Evolutionary conservation across 2,329 filamentous ascomycete species (phyloP).

Genomic region (Xylaria sp.): DNA sequence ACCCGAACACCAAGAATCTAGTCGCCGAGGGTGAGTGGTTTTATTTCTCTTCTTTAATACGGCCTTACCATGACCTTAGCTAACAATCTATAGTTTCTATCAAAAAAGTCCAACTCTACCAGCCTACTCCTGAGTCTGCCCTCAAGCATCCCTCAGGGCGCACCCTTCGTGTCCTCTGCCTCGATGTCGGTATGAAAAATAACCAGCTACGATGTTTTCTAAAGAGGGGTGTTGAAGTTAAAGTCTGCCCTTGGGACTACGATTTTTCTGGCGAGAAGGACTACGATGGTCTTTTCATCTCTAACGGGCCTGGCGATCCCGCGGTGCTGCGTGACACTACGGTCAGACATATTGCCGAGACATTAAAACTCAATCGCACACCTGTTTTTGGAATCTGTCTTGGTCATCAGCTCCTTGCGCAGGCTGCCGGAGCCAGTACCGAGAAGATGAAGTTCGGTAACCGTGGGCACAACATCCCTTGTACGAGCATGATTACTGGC

Average conservation of each 20-base stretch:
- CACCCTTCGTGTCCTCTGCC: conserved; percentile 85
- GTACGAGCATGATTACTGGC: conserved; percentile 93
- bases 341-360: conserved; percentile 79
- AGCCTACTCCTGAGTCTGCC: conserved; percentile 75
- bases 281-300: conserved; percentile 97
- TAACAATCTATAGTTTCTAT: conserved; percentile 79
- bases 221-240: conserved; percentile 88
- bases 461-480: conserved; percentile 97
- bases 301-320: conserved; percentile 96
- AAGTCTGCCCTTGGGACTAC: conserved; percentile 96
- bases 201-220: conserved; percentile 97
- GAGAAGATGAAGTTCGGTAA: conserved; percentile 99
- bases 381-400: conserved; percentile 97
- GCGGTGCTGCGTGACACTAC: conserved; percentile 80
- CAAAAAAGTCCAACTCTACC: conserved; percentile 85
- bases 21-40: conserved; percentile 86
- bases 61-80: conserved; percentile 43
- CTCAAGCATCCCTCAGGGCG: conserved; percentile 91
- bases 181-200: conserved; percentile 98
- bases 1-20: conserved; percentile 93
- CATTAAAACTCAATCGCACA: conserved; percentile 80
- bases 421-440: conserved; percentile 86
- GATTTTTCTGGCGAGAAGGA: conserved; percentile 85
- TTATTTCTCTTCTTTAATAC: conserved; percentile 26
- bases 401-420: conserved; percentile 91